Base-by-base conservation (phyloP, 1,284 basidiomycete genomes). In the Athelia sp. region DNA sequence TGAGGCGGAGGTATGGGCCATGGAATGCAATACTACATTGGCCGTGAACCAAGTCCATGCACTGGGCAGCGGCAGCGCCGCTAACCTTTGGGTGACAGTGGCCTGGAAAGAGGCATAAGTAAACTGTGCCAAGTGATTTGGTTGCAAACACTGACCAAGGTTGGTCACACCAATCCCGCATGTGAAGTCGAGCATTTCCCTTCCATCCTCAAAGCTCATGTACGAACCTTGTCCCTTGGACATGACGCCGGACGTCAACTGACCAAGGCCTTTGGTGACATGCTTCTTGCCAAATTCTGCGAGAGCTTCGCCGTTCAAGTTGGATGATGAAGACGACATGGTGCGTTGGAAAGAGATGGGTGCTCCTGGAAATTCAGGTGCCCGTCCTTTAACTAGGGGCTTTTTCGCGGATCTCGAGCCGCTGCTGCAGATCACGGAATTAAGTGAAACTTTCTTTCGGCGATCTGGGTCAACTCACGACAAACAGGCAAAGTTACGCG, bases 51-150 rank as follows among this genome's bases (percentile, higher is more conserved):
- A 94, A 76, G 31, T 80, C 80, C 71, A 83, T 78, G 64, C 89
- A 90, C 66, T 96, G 93, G 34, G 88, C 81, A 15, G 90, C 89
- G 1, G 92, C 93, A 11, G 92, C 92, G 56, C 82, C 77, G 66
- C 89, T 92, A 55, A 96, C 81, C 62, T 81, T 83, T 0, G 91
- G 91, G 66, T 96, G 90, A 59, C 87, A 93, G 62, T 93, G 91
- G 11, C 93, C 92, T 90, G 35, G 3, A 36, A 17, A 43, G 26
- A 9, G 19, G 36, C 36, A n/a, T 34, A 23, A 29, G 42, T 34
- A 26, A 21, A 38, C 35, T 17, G 18, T 18, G 21, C n/a, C 42
- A 15, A 40, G 19, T 14, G 11, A 35, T 17, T 18, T 23, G 17
- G 8, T 35, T 26, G 23, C 15, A 26, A 40, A 18, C 35, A 65